Base-by-base conservation (phyloP, 1,284 basidiomycete species). In the Melampsora occidentalis region DNA sequence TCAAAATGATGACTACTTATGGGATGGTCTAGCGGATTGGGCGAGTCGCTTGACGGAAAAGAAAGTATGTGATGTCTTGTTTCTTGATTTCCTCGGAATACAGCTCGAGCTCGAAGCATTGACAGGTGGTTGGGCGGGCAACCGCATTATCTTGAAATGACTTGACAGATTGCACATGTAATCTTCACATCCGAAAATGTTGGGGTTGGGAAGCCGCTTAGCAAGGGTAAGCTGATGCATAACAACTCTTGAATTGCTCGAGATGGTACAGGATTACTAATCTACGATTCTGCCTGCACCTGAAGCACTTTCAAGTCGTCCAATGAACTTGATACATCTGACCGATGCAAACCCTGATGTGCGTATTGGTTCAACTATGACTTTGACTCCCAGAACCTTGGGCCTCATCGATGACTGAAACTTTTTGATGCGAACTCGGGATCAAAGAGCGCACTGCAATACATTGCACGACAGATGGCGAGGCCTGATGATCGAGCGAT, bases 161-260 rank as follows among this genome's bases (percentile, higher is more conserved):
- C n/a, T 10, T 28, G 48, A 2, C 78, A 89, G 89, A 86, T 93
- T 72, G 96, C 96, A 0, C 96, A 99, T 83, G 94, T 97, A 57
- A 86, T 99, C 65, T 89, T 98, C 62, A 86, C 95, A 48, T 92
- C 91, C 79, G 93, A 98, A 82, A 94, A 94, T 80, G 88, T 91
- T 31, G 93, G 94, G 79, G 91, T 94, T 71, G 87, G 89, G 1
- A 97, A 95, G 83, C 86, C 88, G 31, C 85, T 98, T 10, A 89
- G 92, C 0, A 91, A 90, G 86, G 90, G 91, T 90, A 79, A 57
- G 83, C 73, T 49, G 68, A 10, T 28, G 1, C 12, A 53, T n/a
- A 25, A 39, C 12, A 46, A 5, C 12, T 1, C 14, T 46, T 46
- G 42, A 46, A 46, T 9, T 46, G 42, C 1, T 46, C 42, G 42